Percentiles rank a stretch among this genome's conserved stretches.
Evolutionary conservation across 2,329 filamentous ascomycete species (phyloP).

Genomic region (Fusarium veterinarium): DNA sequence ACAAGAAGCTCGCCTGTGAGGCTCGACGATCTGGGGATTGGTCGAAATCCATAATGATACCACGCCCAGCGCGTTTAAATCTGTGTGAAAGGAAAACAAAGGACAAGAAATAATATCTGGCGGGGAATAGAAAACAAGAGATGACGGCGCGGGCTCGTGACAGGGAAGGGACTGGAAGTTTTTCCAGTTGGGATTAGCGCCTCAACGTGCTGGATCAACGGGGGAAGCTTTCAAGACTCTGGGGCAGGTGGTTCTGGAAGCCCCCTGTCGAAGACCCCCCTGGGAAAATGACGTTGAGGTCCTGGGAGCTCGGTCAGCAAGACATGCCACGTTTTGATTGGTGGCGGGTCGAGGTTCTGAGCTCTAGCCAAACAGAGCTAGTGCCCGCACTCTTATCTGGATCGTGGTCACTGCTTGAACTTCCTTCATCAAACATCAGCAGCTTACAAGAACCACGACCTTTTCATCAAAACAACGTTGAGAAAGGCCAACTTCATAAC

Average conservation of each 20-base stretch:
- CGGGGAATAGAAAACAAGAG: conserved; percentile 31
- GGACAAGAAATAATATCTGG: conserved; percentile 17
- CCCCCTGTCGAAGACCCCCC: conserved; percentile 29
- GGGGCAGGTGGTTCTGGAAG: conserved; percentile 38
- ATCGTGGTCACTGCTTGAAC: conserved; percentile 17
- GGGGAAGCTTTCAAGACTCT: conserved; percentile 27
- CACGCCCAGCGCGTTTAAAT: conserved; percentile 16
- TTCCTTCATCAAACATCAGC: conserved; percentile 8
- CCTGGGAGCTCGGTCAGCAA: conserved; percentile 37
- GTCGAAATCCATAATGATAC: conserved; percentile 41
- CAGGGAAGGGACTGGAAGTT: conserved; percentile 22
- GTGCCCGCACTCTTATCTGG: neutral
- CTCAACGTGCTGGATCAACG: conserved; percentile 37
- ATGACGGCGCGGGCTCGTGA: conserved; percentile 31
- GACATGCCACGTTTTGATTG: conserved; percentile 34
- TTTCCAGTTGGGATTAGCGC: conserved; percentile 43
- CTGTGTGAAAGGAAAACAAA: neutral
- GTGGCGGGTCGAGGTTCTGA: neutral
- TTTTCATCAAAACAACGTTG: neutral
- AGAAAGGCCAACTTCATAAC: neutral
- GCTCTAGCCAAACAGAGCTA: conserved; percentile 2
- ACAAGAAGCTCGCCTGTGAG: conserved; percentile 58
- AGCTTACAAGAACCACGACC: conserved; percentile 1
- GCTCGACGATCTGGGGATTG: conserved; percentile 36
- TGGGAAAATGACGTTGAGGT: conserved; percentile 43